These are phyloP conservation scores for Entamoeba dispar DNA, from an alignment of 208 protist genomes.

Conservation along the genomic window DNA sequence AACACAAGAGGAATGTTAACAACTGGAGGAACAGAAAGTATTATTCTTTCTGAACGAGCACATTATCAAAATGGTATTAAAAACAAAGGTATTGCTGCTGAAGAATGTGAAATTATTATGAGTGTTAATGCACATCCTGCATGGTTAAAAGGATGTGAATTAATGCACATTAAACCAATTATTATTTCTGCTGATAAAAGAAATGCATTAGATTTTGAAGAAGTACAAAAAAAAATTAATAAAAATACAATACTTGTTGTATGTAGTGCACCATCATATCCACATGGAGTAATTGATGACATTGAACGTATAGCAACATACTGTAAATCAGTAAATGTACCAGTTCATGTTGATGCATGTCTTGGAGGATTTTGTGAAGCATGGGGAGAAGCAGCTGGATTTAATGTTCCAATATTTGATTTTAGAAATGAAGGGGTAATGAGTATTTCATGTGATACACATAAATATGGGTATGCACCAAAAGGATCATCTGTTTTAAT, in stretches of 20 bases:
- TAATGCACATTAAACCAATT: constrained; percentile 72
- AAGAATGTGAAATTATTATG: constrained; percentile 54
- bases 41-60: constrained; percentile 78
- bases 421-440: constrained; percentile 80
- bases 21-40: constrained; percentile 64
- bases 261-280: constrained; percentile 64
- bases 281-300: constrained; percentile 70
- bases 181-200: constrained; percentile 56
- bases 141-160: constrained; percentile 81
- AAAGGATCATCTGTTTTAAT: constrained; percentile 83
- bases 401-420: constrained; percentile 49
- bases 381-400: constrained; percentile 65
- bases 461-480: constrained; percentile 91
- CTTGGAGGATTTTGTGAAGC: constrained; percentile 84
- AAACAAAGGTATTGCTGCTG: constrained; percentile 45
- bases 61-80: constrained; percentile 62
- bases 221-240: constrained; percentile 61
- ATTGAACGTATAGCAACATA: constrained; percentile 21
- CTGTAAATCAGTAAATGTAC: constrained; percentile 46
- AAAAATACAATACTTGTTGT: constrained; percentile 62
- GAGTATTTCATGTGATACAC: constrained; percentile 84
- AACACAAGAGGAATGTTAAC: constrained; percentile 75
- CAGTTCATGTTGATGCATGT: constrained; percentile 88
- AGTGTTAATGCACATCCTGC: constrained; percentile 73
- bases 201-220: constrained; percentile 50